These are phyloP conservation scores for Jacaranda copaia DNA, from an alignment of 257 asterid genomes.

Conservation along the genomic window DNA sequence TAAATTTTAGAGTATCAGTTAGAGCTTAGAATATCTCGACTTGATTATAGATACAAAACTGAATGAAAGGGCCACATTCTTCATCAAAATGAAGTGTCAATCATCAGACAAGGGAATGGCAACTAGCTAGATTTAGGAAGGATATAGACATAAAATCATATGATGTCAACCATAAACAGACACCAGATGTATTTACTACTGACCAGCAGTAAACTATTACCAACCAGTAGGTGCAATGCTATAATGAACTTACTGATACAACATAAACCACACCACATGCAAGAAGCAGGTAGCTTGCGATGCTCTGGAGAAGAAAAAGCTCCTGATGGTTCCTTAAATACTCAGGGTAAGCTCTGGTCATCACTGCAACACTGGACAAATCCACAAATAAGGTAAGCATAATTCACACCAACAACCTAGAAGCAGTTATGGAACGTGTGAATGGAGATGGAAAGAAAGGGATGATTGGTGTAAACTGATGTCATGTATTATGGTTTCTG, in stretches of 20 bases:
- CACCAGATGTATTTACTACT: not conserved
- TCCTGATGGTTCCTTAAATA: slow-evolving; percentile 58
- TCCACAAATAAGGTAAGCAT: slow-evolving; percentile 9
- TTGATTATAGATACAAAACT: slow-evolving; percentile 12
- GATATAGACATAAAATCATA: not conserved
- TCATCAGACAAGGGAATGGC: not conserved
- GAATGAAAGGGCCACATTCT: slow-evolving; percentile 11
- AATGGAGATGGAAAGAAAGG: not conserved
- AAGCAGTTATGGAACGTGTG: slow-evolving; percentile 18
- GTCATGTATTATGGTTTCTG: not conserved
- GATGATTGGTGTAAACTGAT: slow-evolving; percentile 5
- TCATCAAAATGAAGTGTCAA: slow-evolving; percentile 1
- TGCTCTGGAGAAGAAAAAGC: slow-evolving; percentile 82
- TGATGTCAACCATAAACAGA: not conserved
- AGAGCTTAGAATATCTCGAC: not conserved
- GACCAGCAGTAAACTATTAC: slow-evolving; percentile 19
- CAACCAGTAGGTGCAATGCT: slow-evolving; percentile 31
- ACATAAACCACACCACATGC: slow-evolving; percentile 80
- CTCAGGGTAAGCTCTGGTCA: slow-evolving; percentile 97
- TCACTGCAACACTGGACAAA: slow-evolving; percentile 87
- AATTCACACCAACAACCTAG: slow-evolving; percentile 19
- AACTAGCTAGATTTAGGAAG: not conserved
- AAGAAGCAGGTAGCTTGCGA: slow-evolving; percentile 84
- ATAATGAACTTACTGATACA: slow-evolving; percentile 67
- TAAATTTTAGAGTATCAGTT: not conserved